Conservation (phyloP, 2,329 filamentous ascomycete genomes). For the Aotearoamyces nothofagi region DNA sequence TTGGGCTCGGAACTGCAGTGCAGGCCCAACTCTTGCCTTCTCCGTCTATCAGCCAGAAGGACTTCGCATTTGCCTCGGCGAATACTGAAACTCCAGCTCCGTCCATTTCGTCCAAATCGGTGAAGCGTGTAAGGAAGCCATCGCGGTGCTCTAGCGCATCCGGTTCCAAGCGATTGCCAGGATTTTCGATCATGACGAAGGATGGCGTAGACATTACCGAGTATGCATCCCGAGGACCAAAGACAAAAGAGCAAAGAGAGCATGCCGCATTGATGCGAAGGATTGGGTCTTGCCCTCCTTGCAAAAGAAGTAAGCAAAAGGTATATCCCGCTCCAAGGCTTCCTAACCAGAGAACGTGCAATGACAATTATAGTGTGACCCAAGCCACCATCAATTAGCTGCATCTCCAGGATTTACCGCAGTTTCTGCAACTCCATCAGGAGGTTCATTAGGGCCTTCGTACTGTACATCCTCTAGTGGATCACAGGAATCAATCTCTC, state of each 20-base stretch:
- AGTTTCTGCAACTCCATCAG: background rate
- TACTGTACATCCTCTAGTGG: no score
- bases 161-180: slow-evolving; percentile 27
- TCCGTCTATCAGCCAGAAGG: slow-evolving; percentile 25
- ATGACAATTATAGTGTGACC: background rate
- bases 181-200: slow-evolving; percentile 52
- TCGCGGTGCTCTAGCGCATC: slow-evolving; percentile 6
- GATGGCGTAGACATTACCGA: slow-evolving; percentile 49
- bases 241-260: slow-evolving; percentile 53
- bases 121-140: slow-evolving; percentile 3
- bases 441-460: no score
- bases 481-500: no score
- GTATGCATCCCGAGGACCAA: slow-evolving; percentile 43
- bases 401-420: background rate
- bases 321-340: background rate
- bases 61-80: slow-evolving; percentile 5
- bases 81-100: background rate
- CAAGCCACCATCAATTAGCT: background rate
- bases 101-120: slow-evolving; percentile 1
- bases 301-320: slow-evolving; percentile 39
- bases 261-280: slow-evolving; percentile 52
- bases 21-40: slow-evolving; percentile 14
- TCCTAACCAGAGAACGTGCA: background rate
- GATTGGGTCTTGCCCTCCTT: slow-evolving; percentile 51
- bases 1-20: background rate